phyloP scores from a whole-genome alignment of 2,329 filamentous ascomycete genomes.

The Paraphoma chrysanthemicola region DNA sequence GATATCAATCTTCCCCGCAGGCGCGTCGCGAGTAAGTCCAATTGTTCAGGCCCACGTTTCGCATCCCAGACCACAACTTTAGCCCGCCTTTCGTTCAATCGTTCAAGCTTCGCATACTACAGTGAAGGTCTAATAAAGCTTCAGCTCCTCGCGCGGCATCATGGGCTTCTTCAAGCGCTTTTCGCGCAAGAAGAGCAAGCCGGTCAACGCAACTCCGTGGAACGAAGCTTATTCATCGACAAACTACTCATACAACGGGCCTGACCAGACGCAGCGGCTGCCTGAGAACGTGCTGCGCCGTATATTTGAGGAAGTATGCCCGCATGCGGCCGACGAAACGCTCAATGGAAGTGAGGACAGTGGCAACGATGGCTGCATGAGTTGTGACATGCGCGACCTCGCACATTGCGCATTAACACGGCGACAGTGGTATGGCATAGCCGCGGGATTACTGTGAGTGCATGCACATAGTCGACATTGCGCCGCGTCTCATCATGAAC shows the following conservation, averaged over 20 bases:
- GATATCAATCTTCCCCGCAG: constrained; percentile 32
- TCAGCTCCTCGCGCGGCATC: constrained; percentile 41
- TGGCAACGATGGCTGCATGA: constrained; percentile 83
- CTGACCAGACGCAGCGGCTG: constrained; percentile 59
- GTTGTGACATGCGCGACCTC: constrained; percentile 90
- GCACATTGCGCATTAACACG: constrained; percentile 79
- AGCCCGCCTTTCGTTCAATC: background rate
- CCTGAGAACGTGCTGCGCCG: constrained; percentile 73
- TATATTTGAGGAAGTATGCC: constrained; percentile 84
- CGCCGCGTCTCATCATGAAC: constrained; percentile 13
- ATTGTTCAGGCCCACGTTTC: constrained; percentile 13
- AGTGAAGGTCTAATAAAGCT: background rate
- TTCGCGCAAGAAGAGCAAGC: constrained; percentile 49
- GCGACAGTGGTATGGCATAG: constrained; percentile 71
- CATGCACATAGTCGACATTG: background rate
- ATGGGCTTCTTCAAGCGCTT: constrained; percentile 61
- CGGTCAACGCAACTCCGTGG: constrained; percentile 28
- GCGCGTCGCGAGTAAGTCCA: constrained; percentile 33
- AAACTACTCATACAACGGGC: constrained; percentile 41
- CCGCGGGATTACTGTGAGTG: constrained; percentile 68
- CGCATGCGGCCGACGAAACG: constrained; percentile 72
- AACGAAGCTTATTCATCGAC: constrained; percentile 38
- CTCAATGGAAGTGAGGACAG: constrained; percentile 85
- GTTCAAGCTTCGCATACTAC: background rate
- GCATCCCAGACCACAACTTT: background rate